phyloP scores from a whole-genome alignment of 345 rosid genomes.

The Lumnitzera littorea region DNA sequence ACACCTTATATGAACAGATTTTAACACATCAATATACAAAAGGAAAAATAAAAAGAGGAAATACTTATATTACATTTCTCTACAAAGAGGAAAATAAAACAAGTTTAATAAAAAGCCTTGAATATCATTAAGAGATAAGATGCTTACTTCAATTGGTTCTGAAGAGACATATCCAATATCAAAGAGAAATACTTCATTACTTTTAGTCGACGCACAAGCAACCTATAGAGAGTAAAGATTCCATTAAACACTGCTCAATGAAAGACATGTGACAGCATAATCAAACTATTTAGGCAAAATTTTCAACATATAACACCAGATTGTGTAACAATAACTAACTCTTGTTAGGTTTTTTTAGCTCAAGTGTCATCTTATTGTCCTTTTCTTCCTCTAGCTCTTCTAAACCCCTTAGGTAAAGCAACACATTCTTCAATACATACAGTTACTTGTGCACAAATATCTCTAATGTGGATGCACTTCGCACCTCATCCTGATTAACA shows the following conservation, averaged over 20 bases:
- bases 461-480: constrained; percentile 2
- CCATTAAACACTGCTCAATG: not conserved
- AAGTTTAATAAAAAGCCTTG: too few relatives aligned
- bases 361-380: too few relatives aligned
- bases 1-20: too few relatives aligned
- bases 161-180: constrained; percentile 76
- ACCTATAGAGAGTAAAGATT: constrained; percentile 31
- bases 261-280: not conserved
- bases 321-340: too few relatives aligned
- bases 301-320: too few relatives aligned
- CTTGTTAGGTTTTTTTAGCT: too few relatives aligned
- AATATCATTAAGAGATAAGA: not conserved
- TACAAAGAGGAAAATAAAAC: too few relatives aligned
- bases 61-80: too few relatives aligned
- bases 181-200: constrained; percentile 48
- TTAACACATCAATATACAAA: too few relatives aligned
- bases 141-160: constrained; percentile 66
- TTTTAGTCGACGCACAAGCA: constrained; percentile 62
- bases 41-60: too few relatives aligned
- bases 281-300: not conserved
- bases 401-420: not conserved
- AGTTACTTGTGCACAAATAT: not conserved
- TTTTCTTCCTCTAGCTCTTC: too few relatives aligned
- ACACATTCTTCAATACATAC: too few relatives aligned
- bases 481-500: constrained; percentile 82